Evolutionary conservation across 2,329 filamentous ascomycete species (phyloP).

Genomic region (Hymenoscyphus repandus): DNA sequence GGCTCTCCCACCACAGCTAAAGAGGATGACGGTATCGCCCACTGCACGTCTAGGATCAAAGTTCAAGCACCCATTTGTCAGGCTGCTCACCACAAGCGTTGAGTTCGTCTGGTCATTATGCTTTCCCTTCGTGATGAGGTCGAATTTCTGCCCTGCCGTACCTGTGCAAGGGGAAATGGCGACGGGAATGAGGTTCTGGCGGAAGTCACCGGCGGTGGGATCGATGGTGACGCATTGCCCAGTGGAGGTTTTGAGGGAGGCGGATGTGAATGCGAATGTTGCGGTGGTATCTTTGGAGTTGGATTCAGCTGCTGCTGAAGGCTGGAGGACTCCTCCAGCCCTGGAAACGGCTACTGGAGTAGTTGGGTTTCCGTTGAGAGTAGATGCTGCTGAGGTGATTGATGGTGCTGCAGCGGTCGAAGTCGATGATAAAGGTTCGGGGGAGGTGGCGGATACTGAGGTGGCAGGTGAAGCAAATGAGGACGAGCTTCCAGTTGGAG

Average conservation of each 20-base stretch:
- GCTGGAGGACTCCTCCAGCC: conserved; percentile 44
- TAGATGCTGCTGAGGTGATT: conserved; percentile 5
- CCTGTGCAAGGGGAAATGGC: conserved; percentile 36
- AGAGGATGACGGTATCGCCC: conserved; percentile 49
- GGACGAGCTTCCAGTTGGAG: conserved; percentile 6
- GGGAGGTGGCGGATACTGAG: neutral
- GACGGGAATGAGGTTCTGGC: conserved; percentile 40
- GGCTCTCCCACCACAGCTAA: conserved; percentile 53
- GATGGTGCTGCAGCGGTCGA: conserved; percentile 2
- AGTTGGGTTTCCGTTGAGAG: conserved; percentile 32
- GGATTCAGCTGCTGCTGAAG: conserved; percentile 44
- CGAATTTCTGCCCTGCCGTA: conserved; percentile 37
- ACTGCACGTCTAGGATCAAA: conserved; percentile 47
- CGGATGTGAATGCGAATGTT: conserved; percentile 35
- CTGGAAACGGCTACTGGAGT: conserved; percentile 43
- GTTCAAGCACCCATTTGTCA: conserved; percentile 54
- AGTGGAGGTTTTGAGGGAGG: conserved; percentile 37
- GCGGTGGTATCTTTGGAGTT: conserved; percentile 38
- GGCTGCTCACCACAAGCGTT: conserved; percentile 48
- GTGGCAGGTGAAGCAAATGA: conserved; percentile 1
- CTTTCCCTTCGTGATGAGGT: conserved; percentile 42
- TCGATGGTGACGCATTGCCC: conserved; percentile 40
- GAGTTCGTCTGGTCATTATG: conserved; percentile 43
- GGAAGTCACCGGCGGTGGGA: conserved; percentile 40
- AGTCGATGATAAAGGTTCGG: conserved; percentile 2